Evolutionary conservation across 306 rosid genomes (phyloP), one percentile per base, ranked within the genome.

Genomic region (Rosa persica): DNA sequence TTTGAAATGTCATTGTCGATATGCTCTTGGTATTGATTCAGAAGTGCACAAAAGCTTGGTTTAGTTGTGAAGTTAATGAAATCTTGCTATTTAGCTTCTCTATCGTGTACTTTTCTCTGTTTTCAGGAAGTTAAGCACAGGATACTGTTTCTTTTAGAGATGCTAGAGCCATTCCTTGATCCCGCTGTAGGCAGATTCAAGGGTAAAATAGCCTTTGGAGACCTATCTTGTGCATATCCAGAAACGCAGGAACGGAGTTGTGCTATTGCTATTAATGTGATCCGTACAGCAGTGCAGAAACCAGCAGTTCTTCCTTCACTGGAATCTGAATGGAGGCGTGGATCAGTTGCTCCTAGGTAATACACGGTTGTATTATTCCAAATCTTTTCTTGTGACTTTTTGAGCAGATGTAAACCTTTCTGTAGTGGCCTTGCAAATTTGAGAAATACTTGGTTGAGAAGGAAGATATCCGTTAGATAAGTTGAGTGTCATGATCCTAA

Each of bases 311-410:
- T 94, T n/a, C 93, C 93, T 70, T 94, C 97, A 70, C 72, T 94
- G 83, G 98, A 94, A 90, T 89, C 92, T 67, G 98, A 94, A 78
- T 94, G 98, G 98, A 90, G 94, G 83, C 89, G 83, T 82, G 97
- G 96, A 76, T 86, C 90, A 20, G 96, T 92, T 69, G 87, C 94
- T 82, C 92, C 98, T 57, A 94, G 98, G 98, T 94, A 89, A 85
- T 84, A 71, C 49, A 15, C 70, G 43, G 65, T 38, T 61, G 42
- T 80, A 57, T 55, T 78, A 70, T 51, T 20, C 54, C 16, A 19
- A 68, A 17, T 72, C 19, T 73, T 46, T 47, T 72, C 73, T 68
- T 47, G 20, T 39, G 54, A 39, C 30, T 61, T 43, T 19, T 25
- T 67, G 48, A 16, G 42, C n/a, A 64, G 43, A 62, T 30, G 40